Evolutionary conservation across 192 early-diverging fungal genomes (phyloP).

Genomic region (Coemansia sp.): DNA sequence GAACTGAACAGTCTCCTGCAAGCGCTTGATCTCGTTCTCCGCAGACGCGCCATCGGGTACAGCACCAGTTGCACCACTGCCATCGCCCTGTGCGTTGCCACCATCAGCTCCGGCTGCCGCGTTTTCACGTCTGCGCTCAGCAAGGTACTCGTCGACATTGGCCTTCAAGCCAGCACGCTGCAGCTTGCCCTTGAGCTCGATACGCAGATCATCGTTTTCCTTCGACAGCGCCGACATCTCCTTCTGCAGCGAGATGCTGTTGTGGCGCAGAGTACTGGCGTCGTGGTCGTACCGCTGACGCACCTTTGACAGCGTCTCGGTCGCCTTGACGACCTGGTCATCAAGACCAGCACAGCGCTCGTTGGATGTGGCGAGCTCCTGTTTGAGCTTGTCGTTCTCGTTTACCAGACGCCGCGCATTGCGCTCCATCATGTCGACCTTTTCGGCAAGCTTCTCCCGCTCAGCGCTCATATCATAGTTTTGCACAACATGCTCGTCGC

Average conservation of each 20-base stretch:
- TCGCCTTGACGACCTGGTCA: constrained; percentile 29
- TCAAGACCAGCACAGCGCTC: constrained; percentile 64
- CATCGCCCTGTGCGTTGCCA: background rate
- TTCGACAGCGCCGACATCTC: constrained; percentile 60
- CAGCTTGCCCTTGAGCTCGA: constrained; percentile 55
- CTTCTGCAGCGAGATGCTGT: constrained; percentile 56
- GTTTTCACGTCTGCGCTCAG: constrained; percentile 19
- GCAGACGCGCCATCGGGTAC: constrained; percentile 9
- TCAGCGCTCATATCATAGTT: constrained; percentile 38
- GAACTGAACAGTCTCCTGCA: constrained; percentile 42
- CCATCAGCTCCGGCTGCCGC: constrained; percentile 1
- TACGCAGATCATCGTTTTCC: constrained; percentile 61
- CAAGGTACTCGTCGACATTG: constrained; percentile 53
- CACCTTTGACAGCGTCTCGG: constrained; percentile 40
- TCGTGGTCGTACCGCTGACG: constrained; percentile 68
- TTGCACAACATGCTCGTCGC: constrained; percentile 32
- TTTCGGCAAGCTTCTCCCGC: constrained; percentile 20
- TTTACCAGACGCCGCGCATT: constrained; percentile 27
- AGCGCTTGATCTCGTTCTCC: constrained; percentile 32
- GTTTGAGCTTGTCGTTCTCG: constrained; percentile 61
- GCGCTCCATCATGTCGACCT: constrained; percentile 24
- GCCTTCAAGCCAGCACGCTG: constrained; percentile 52
- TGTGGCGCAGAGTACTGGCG: constrained; percentile 58
- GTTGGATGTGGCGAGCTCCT: constrained; percentile 54
- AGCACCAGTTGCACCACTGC: background rate